phyloP scores from a whole-genome alignment of 2,329 filamentous ascomycete species.

The Colletotrichum neosansevieriae region DNA sequence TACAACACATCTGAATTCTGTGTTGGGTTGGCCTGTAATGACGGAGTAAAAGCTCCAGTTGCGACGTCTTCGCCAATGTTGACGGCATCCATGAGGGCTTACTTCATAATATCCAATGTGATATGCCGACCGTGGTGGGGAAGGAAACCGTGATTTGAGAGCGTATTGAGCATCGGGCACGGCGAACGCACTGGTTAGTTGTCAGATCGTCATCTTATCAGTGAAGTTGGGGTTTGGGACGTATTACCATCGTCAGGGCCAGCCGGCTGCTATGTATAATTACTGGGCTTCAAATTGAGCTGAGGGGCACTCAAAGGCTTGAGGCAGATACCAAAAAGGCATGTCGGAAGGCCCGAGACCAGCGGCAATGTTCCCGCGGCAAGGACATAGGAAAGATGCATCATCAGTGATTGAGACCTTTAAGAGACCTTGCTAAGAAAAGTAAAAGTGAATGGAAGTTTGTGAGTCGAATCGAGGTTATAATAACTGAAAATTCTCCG shows the following conservation, averaged over 20 bases:
- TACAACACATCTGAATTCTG: constrained; percentile 54
- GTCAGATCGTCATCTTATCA: not conserved
- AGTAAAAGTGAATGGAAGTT: too few species aligned
- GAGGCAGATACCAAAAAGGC: not conserved
- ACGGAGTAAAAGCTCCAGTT: constrained; percentile 55
- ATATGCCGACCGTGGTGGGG: constrained; percentile 59
- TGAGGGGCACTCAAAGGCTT: not conserved
- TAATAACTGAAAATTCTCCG: too few species aligned
- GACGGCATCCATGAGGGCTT: constrained; percentile 53
- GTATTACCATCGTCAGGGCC: constrained; percentile 1
- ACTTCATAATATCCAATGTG: constrained; percentile 51
- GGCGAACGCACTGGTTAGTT: constrained; percentile 52
- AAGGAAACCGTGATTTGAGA: constrained; percentile 63
- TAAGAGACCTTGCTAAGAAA: too few species aligned
- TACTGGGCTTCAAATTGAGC: not conserved
- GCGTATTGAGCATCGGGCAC: constrained; percentile 64
- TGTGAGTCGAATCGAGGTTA: too few species aligned
- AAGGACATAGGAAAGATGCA: not conserved
- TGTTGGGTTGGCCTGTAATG: constrained; percentile 53
- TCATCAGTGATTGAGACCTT: not conserved
- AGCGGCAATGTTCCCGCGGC: not conserved
- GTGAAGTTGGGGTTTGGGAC: too few species aligned
- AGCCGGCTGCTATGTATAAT: constrained; percentile 15
- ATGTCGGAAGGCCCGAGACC: not conserved
- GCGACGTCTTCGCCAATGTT: constrained; percentile 57